phyloP scores from a whole-genome alignment of 805 yeast species.

The Nakazawaea pomicola region DNA sequence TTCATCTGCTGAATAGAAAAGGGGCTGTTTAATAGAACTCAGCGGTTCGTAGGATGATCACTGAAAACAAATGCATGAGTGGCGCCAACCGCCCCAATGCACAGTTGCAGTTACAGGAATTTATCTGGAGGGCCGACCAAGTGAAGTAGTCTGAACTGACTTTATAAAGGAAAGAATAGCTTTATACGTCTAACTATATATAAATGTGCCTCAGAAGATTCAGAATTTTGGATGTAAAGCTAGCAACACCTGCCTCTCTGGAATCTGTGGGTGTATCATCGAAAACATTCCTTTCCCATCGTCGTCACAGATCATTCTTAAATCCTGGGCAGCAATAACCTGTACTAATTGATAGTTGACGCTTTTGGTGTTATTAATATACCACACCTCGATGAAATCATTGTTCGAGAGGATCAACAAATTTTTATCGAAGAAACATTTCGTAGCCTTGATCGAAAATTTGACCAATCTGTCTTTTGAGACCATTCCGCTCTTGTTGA shows the following conservation, averaged over 20 bases:
- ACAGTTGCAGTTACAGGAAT: too few relatives aligned
- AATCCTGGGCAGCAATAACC: constrained; percentile 67
- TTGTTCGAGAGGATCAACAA: constrained; percentile 52
- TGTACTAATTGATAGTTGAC: constrained; percentile 50
- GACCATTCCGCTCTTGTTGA: constrained; percentile 38
- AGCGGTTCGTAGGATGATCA: too few relatives aligned
- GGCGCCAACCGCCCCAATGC: too few relatives aligned
- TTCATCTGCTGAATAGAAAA: too few relatives aligned
- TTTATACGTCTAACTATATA: too few relatives aligned
- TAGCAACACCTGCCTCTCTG: constrained; percentile 58
- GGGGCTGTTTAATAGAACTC: too few relatives aligned
- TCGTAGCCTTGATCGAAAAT: constrained; percentile 36
- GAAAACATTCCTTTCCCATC: constrained; percentile 34
- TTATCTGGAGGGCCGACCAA: too few relatives aligned
- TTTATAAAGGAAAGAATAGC: too few relatives aligned
- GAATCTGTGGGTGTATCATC: constrained; percentile 61
- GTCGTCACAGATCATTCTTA: constrained; percentile 31
- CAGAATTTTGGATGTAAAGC: constrained; percentile 14
- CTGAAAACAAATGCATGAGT: too few relatives aligned
- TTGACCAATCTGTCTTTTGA: constrained; percentile 35
- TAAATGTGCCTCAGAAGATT: too few relatives aligned
- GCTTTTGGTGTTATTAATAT: constrained; percentile 34
- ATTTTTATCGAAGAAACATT: constrained; percentile 38
- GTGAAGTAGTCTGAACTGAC: too few relatives aligned
- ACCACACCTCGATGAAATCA: constrained; percentile 68